A percentile compares a stretch with the other conserved stretches of the same genome.
Evolutionary conservation across 768 basidiomycete species (phyloP).

Genomic region (Cystobasidium onofrii): DNA sequence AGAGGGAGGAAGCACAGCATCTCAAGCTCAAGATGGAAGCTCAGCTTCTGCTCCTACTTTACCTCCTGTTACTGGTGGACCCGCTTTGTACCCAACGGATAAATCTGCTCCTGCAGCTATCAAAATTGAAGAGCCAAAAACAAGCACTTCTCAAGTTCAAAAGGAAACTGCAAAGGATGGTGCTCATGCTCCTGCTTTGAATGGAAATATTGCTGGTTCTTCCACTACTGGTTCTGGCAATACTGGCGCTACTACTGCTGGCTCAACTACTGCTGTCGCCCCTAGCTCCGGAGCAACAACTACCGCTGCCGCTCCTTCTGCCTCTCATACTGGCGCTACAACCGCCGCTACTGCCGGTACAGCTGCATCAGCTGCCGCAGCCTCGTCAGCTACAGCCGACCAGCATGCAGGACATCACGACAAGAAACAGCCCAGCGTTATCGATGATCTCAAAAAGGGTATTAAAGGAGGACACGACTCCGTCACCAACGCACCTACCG

Average conservation of each 20-base stretch:
- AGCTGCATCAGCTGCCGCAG: background rate
- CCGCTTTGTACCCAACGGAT: background rate
- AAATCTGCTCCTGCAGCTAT: background rate
- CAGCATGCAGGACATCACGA: background rate
- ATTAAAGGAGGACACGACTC: background rate
- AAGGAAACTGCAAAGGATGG: background rate
- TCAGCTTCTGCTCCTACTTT: background rate
- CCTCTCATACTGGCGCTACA: background rate
- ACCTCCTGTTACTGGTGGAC: constrained; percentile 1
- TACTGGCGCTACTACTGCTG: background rate
- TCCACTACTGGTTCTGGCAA: background rate
- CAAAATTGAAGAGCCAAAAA: background rate
- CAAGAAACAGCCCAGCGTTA: background rate
- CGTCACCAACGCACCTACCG: background rate
- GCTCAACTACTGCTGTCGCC: background rate
- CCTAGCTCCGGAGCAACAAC: no score
- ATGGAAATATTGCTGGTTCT: background rate
- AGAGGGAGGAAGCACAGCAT: background rate
- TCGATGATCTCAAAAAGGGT: background rate
- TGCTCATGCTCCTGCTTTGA: background rate
- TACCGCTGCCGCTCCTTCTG: no score
- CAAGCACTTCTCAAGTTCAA: background rate
- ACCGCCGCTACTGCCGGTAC: background rate
- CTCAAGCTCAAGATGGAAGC: background rate
- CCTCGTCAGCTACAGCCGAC: background rate